These are phyloP conservation scores for Exophiala xenobiotica DNA, from an alignment of 2,329 filamentous ascomycete species.

Conservation along the genomic window DNA sequence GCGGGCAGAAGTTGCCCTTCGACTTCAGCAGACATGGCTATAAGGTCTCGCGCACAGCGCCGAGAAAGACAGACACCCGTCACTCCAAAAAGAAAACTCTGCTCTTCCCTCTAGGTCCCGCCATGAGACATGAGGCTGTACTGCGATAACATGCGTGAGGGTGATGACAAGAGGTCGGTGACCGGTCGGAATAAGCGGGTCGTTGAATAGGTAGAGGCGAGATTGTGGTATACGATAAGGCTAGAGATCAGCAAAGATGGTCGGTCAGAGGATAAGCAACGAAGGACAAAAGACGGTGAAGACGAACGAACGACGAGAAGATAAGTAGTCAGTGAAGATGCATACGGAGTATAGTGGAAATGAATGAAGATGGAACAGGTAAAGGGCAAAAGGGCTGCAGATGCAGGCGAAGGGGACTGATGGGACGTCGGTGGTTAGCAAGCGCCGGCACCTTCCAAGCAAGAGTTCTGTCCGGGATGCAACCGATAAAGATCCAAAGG, in stretches of 20 bases:
- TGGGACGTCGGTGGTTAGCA: slow-evolving; percentile 1
- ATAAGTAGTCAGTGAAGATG: neutral
- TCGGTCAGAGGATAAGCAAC: slow-evolving; percentile 5
- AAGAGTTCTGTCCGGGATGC: too few species aligned
- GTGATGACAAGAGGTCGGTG: neutral
- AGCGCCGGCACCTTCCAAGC: neutral
- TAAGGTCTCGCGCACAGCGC: neutral
- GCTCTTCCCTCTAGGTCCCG: slow-evolving; percentile 9
- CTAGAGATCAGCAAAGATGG: neutral
- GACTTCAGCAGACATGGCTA: slow-evolving; percentile 15
- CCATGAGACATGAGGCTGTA: slow-evolving; percentile 11
- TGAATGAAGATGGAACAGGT: slow-evolving; percentile 1
- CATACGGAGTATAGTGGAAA: neutral
- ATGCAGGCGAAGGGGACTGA: neutral
- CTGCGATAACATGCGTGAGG: neutral
- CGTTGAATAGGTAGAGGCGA: neutral
- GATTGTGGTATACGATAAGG: neutral
- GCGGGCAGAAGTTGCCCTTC: slow-evolving; percentile 24
- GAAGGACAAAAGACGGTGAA: slow-evolving; percentile 16
- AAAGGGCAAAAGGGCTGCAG: too few species aligned
- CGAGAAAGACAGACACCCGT: slow-evolving; percentile 1
- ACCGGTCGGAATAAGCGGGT: slow-evolving; percentile 8
- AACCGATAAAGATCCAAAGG: too few species aligned
- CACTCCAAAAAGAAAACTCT: slow-evolving; percentile 9
- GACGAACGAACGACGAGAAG: slow-evolving; percentile 2